Evolutionary conservation across 306 rosid genomes (phyloP).

Genomic region (Vicia faba): DNA sequence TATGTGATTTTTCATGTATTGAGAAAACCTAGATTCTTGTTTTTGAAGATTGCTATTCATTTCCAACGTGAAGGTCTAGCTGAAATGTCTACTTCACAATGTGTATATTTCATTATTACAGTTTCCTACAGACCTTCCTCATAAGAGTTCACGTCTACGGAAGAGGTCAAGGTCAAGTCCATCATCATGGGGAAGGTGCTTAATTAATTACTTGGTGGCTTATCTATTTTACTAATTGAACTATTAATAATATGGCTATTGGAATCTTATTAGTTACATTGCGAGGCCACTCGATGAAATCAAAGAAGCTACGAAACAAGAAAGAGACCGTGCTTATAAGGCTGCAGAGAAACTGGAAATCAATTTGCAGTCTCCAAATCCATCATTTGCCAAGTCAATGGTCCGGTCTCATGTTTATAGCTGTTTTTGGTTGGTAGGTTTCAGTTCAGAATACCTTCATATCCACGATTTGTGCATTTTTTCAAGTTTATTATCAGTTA

Average conservation of each 20-base stretch:
- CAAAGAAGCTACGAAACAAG: slow-evolving; percentile 54
- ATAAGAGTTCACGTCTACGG: slow-evolving; percentile 20
- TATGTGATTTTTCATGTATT: neutral
- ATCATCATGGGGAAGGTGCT: slow-evolving; percentile 65
- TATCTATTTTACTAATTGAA: slow-evolving; percentile 10
- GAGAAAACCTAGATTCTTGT: neutral
- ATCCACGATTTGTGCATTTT: neutral
- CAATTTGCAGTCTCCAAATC: slow-evolving; percentile 49
- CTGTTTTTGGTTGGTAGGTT: slow-evolving; percentile 88
- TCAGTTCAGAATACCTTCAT: slow-evolving; percentile 10
- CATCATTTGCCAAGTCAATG: slow-evolving; percentile 71
- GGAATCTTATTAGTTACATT: slow-evolving; percentile 55
- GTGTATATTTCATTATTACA: slow-evolving; percentile 30
- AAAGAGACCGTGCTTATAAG: slow-evolving; percentile 56
- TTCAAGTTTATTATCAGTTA: neutral
- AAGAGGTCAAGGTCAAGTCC: slow-evolving; percentile 58
- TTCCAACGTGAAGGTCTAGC: slow-evolving; percentile 4
- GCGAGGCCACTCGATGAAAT: slow-evolving; percentile 74
- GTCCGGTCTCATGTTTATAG: slow-evolving; percentile 89
- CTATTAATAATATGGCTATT: slow-evolving; percentile 21
- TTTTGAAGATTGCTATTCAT: neutral
- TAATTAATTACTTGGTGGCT: slow-evolving; percentile 23
- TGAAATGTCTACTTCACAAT: neutral
- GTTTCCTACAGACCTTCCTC: slow-evolving; percentile 45
- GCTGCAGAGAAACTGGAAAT: slow-evolving; percentile 59